Evolutionary conservation across 768 basidiomycete species (phyloP).

Genomic region (Lactifluus hygrophoroides): DNA sequence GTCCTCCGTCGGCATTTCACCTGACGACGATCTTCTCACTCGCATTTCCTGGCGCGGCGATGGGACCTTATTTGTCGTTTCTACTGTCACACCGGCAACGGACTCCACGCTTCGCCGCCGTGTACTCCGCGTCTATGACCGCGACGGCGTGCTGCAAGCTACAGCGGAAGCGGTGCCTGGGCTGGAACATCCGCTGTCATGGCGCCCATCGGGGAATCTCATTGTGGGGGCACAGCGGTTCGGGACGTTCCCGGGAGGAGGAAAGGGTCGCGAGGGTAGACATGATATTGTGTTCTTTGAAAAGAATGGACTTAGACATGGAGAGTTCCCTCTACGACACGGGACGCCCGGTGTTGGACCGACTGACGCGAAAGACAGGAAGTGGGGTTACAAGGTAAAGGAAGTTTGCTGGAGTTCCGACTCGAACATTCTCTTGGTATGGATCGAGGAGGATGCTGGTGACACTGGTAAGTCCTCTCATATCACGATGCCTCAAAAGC

Average conservation of each 20-base stretch:
- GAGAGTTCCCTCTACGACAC: conserved; percentile 67
- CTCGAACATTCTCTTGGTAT: conserved; percentile 76
- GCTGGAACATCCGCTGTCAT: conserved; percentile 68
- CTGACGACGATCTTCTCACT: conserved; percentile 62
- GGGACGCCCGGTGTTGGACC: conserved; percentile 21
- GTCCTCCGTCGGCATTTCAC: conserved; percentile 42
- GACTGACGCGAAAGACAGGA: conserved; percentile 27
- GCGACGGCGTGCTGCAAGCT: conserved; percentile 64
- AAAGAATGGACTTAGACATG: conserved; percentile 86
- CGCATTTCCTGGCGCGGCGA: conserved; percentile 94
- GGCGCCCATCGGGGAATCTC: conserved; percentile 85
- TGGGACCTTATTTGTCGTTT: conserved; percentile 78
- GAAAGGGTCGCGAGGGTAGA: conserved; percentile 52
- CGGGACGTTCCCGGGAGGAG: conserved; percentile 58
- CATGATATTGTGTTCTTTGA: conserved; percentile 94
- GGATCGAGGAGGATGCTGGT: conserved; percentile 60
- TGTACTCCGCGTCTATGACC: conserved; percentile 64
- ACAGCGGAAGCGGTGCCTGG: conserved; percentile 82
- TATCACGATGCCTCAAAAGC: conserved; percentile 4
- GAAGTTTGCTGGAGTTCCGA: conserved; percentile 85
- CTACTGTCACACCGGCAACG: conserved; percentile 28
- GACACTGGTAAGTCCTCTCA: conserved; percentile 54
- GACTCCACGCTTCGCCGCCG: conserved; percentile 37
- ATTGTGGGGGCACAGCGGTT: conserved; percentile 78
- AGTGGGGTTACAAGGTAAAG: conserved; percentile 64